A percentile compares a stretch with the other conserved stretches of the same genome.
These are phyloP conservation scores for Pythium coloratum DNA, from an alignment of 352 stramenopile genomes.

Conservation along the genomic window DNA sequence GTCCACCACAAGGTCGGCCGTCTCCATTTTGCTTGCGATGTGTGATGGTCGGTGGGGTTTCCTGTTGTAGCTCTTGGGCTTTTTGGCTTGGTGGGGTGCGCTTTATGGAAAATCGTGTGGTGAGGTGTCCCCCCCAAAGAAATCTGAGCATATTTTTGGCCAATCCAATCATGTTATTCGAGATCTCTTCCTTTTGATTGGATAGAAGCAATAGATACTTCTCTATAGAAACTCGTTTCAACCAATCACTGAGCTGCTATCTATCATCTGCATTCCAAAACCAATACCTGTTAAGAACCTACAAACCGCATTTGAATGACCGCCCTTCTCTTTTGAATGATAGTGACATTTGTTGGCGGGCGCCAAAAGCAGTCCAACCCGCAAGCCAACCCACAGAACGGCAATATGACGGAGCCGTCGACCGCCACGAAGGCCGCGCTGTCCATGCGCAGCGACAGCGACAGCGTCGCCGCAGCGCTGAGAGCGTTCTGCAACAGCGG, in stretches of 20 bases:
- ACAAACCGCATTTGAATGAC: constrained; percentile 9
- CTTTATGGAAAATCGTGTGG: constrained; percentile 55
- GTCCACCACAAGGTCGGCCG: constrained; percentile 86
- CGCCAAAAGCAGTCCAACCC: background rate
- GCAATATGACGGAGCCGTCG: constrained; percentile 8
- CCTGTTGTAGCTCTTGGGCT: constrained; percentile 3
- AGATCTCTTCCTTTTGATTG: constrained; percentile 5
- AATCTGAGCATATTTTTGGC: constrained; percentile 7
- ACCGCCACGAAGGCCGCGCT: background rate
- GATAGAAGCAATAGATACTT: constrained; percentile 27
- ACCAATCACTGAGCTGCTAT: constrained; percentile 9
- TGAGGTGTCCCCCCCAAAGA: constrained; percentile 20
- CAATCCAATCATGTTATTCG: constrained; percentile 6
- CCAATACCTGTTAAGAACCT: background rate
- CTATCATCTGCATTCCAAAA: background rate
- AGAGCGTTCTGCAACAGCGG: constrained; percentile 12
- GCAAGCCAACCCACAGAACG: background rate
- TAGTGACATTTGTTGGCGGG: constrained; percentile 23
- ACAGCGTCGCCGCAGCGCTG: constrained; percentile 21
- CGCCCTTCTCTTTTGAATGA: background rate
- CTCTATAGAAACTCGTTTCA: background rate
- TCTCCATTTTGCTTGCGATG: constrained; percentile 44
- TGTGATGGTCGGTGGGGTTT: constrained; percentile 4
- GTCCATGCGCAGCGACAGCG: constrained; percentile 8
- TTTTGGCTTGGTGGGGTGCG: constrained; percentile 5